phyloP scores from a whole-genome alignment of 1,284 basidiomycete species.

The Trichosporon sp. region DNA sequence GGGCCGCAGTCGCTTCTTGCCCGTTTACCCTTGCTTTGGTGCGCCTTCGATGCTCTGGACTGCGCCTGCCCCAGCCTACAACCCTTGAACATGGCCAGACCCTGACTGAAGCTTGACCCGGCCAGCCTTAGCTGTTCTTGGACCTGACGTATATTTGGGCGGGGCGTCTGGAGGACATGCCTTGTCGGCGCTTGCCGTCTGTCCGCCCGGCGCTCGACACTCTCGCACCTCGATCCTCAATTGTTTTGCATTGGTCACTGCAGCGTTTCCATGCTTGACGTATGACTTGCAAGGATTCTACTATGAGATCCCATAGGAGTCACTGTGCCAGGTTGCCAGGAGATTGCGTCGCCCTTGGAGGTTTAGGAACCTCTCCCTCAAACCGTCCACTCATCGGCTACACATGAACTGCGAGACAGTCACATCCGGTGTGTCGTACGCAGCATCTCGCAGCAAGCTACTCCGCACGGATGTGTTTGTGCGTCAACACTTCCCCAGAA shows the following conservation, averaged over 20 bases:
- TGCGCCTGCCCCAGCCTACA: background rate
- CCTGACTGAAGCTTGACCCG: background rate
- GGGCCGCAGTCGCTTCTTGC: background rate
- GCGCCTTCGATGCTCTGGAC: background rate
- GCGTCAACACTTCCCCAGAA: too few species aligned
- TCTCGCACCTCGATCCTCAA: background rate
- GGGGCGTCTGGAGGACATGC: background rate
- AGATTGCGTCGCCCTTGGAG: background rate
- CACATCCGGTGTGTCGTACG: background rate
- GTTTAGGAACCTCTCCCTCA: background rate
- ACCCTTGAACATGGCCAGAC: background rate
- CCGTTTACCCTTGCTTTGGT: background rate
- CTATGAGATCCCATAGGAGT: too few species aligned
- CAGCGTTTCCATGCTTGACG: background rate
- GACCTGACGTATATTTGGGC: constrained; percentile 1
- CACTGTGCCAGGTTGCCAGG: background rate
- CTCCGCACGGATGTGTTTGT: background rate
- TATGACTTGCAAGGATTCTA: too few species aligned
- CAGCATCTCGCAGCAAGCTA: background rate
- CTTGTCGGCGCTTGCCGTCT: background rate
- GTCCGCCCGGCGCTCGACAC: background rate
- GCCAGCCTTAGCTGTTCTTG: background rate
- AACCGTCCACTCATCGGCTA: background rate
- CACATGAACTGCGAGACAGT: background rate
- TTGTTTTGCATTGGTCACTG: background rate